Percentiles rank a stretch among this genome's conserved stretches.
phyloP scores from a whole-genome alignment of 1,284 basidiomycete genomes.

The Cutaneotrichosporon spelunceum region DNA sequence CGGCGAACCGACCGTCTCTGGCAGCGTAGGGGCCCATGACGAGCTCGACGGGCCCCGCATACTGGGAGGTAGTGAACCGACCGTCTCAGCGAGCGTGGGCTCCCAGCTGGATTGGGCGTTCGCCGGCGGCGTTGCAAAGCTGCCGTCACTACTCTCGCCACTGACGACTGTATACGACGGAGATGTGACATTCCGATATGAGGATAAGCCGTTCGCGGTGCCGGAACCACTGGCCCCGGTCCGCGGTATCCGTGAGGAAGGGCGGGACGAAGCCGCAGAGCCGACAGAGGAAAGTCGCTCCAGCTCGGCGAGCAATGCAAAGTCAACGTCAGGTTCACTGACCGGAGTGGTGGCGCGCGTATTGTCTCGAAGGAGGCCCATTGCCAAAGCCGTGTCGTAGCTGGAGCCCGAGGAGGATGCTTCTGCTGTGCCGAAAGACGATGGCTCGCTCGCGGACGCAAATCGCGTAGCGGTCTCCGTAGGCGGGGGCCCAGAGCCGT shows the following conservation, averaged over 20 bases:
- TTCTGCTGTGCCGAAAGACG: conserved; percentile 1
- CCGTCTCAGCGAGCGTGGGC: background rate
- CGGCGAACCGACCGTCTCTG: background rate
- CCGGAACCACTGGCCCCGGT: background rate
- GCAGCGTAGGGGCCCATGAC: background rate
- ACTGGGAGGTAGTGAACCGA: background rate
- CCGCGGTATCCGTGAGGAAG: background rate
- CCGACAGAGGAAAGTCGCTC: conserved; percentile 38
- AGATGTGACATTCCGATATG: conserved; percentile 22
- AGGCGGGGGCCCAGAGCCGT: background rate
- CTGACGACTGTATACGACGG: conserved; percentile 21
- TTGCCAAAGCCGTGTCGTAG: conserved; percentile 3
- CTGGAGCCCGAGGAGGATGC: conserved; percentile 1
- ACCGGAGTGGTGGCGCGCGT: conserved; percentile 29
- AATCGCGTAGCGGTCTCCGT: background rate
- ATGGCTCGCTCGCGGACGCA: background rate
- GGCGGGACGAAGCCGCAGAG: conserved; percentile 5
- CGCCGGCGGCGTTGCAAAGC: background rate
- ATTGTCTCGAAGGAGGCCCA: background rate
- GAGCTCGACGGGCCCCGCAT: background rate
- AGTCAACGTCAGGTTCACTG: conserved; percentile 39
- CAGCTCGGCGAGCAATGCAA: conserved; percentile 35
- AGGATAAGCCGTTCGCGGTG: background rate
- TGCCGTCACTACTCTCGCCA: background rate
- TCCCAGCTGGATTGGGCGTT: background rate